These are phyloP conservation scores for Puccinia polysora DNA, from an alignment of 1,284 basidiomycete species.

Conservation along the genomic window DNA sequence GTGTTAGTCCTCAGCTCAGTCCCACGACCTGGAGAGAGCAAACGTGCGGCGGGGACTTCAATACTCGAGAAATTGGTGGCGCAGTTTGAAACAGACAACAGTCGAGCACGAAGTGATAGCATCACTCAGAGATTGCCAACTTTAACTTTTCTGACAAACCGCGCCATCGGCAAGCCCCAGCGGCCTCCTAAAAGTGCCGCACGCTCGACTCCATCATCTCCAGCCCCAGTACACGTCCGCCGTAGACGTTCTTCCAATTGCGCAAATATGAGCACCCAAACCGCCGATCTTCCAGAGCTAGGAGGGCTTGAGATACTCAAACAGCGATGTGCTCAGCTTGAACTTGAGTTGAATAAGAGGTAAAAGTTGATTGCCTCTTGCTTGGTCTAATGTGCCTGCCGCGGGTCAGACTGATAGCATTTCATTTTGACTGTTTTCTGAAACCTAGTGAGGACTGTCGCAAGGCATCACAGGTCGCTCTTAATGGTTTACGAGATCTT, in stretches of 20 bases:
- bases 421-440: background rate
- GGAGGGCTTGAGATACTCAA: slow-evolving; percentile 16
- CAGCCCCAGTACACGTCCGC: background rate
- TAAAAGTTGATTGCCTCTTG: background rate
- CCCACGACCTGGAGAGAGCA: background rate
- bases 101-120: background rate
- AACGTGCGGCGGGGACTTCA: background rate
- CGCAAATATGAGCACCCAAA: background rate
- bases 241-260: background rate
- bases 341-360: slow-evolving; percentile 34
- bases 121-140: background rate
- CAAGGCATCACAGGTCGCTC: slow-evolving; percentile 31
- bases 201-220: slow-evolving; percentile 15
- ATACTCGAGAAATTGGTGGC: background rate
- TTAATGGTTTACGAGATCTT: slow-evolving; percentile 12
- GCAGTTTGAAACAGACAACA: background rate
- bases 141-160: background rate
- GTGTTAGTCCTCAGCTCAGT: background rate
- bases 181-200: slow-evolving; percentile 21
- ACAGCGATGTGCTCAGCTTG: slow-evolving; percentile 21
- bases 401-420: background rate
- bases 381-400: background rate
- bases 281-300: background rate
- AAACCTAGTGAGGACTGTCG: slow-evolving; percentile 30
- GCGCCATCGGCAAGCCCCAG: slow-evolving; percentile 2